Percentiles rank a stretch among this genome's conserved stretches.
These are phyloP conservation scores for Penicillium frequentans DNA, from an alignment of 2,329 filamentous ascomycete genomes.

Conservation along the genomic window DNA sequence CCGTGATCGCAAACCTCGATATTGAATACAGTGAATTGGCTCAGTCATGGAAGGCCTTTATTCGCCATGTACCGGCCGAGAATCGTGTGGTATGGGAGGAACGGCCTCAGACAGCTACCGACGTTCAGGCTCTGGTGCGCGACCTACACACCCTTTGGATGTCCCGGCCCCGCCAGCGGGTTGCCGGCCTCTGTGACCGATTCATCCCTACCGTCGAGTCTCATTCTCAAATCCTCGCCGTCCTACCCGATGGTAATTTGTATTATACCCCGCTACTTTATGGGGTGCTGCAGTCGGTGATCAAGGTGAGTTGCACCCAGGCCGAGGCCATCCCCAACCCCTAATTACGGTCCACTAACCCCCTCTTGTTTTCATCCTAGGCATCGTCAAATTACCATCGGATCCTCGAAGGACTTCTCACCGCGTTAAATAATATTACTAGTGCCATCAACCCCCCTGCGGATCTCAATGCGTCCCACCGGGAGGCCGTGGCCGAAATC, in stretches of 20 bases:
- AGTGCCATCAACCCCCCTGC: slow-evolving; percentile 24
- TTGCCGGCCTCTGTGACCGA: slow-evolving; percentile 29
- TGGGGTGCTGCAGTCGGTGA: slow-evolving; percentile 36
- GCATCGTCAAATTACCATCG: slow-evolving; percentile 36
- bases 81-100: slow-evolving; percentile 31
- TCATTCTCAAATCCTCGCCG: slow-evolving; percentile 27
- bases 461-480: slow-evolving; percentile 12
- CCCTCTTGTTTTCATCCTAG: slow-evolving; percentile 17
- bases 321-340: background rate
- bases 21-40: slow-evolving; percentile 40
- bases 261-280: slow-evolving; percentile 36
- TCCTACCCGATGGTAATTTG: slow-evolving; percentile 27
- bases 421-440: slow-evolving; percentile 34
- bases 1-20: slow-evolving; percentile 36
- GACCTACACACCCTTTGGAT: slow-evolving; percentile 30
- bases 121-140: slow-evolving; percentile 29
- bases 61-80: slow-evolving; percentile 26
- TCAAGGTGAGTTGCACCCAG: slow-evolving; percentile 29
- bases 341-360: background rate
- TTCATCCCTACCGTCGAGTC: slow-evolving; percentile 30
- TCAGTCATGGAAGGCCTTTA: slow-evolving; percentile 38
- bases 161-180: slow-evolving; percentile 25
- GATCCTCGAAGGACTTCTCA: slow-evolving; percentile 36
- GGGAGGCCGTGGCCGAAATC: slow-evolving; percentile 27
- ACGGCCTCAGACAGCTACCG: slow-evolving; percentile 28